Percentiles rank a stretch among this genome's conserved stretches.
phyloP scores from a whole-genome alignment of 768 basidiomycete genomes.

The Holtermannia corniformis region DNA sequence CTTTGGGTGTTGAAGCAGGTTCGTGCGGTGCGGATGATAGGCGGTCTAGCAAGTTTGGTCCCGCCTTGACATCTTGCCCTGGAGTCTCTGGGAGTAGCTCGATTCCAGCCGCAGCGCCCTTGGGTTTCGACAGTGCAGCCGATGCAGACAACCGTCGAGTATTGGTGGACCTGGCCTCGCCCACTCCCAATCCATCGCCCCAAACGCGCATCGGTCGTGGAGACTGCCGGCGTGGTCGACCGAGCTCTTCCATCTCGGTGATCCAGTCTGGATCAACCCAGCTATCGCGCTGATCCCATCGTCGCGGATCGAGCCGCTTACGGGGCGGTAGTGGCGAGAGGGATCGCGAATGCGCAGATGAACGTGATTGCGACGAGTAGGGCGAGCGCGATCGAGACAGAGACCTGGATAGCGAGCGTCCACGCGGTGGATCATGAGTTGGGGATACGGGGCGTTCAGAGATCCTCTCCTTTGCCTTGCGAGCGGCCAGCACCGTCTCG shows the following conservation, averaged over 20 bases:
- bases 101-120: background rate
- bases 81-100: background rate
- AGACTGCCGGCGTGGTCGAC: constrained; percentile 28
- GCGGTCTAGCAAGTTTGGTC: background rate
- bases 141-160: background rate
- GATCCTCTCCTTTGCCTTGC: background rate
- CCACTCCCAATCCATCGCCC: background rate
- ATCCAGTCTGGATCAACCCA: constrained; percentile 18
- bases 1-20: too few species aligned
- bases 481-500: background rate
- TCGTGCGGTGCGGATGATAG: background rate
- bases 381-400: constrained; percentile 9
- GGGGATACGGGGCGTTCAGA: background rate
- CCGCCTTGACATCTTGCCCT: background rate
- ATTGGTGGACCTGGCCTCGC: too few species aligned
- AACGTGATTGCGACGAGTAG: background rate
- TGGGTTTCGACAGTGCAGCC: background rate
- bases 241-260: constrained; percentile 17
- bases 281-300: constrained; percentile 19
- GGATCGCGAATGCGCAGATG: constrained; percentile 6
- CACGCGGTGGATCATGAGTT: constrained; percentile 1
- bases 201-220: constrained; percentile 11
- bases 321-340: constrained; percentile 3
- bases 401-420: constrained; percentile 1
- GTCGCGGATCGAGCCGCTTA: constrained; percentile 4